Evolutionary conservation across 2,329 filamentous ascomycete genomes (phyloP), one percentile per base, ranked within the genome.

Genomic region (Pseudopyrenochaeta lycopersici): DNA sequence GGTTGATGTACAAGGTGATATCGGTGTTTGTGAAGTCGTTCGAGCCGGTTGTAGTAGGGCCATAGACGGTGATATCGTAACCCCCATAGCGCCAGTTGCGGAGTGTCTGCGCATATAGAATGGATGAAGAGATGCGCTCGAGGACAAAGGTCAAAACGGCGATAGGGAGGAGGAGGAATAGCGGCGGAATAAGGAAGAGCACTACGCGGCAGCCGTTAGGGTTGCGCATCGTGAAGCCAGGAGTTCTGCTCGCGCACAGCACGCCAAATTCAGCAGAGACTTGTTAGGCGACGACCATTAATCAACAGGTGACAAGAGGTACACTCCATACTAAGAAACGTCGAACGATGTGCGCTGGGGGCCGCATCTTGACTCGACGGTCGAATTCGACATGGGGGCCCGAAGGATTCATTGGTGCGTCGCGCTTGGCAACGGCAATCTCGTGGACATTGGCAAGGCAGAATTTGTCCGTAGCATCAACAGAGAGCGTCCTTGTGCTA

Each of bases 111-210:
- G 46, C 21, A 42, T 49, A 23, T 33, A 71, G 56, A 10, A 65
- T 46, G 12, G 45, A 36, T 11, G 54, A 58, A 7, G 68, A 62
- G 17, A 68, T 56, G 46, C 70, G 67, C 21, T 73, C 71, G 52
- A 74, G 68, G 40, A 60, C 41, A 29, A 66, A 48, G 17, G 56
- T 53, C 7, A 73, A 10, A 35, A 60, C 51, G 20, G 66, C 55
- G 43, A 61, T 23, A 7, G 65, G 60, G 46, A 72, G 46, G 30
- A 70, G 62, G 31, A 71, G 43, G 45, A 71, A 49, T 10, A 70
- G 42, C 2, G 63, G 38, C 7, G 69, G 66, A 12, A 56, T 35
- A 12, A 70, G 30, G 20, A 71, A 62, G 27, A 64, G 49, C 17
- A 70, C 11, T 21, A 63, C 42, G 41, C 68, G 68, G 18, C 62